Percentiles rank a stretch among this genome's conserved stretches.
Conservation (phyloP, 805 yeast species). For the Candida odintsovae region DNA sequence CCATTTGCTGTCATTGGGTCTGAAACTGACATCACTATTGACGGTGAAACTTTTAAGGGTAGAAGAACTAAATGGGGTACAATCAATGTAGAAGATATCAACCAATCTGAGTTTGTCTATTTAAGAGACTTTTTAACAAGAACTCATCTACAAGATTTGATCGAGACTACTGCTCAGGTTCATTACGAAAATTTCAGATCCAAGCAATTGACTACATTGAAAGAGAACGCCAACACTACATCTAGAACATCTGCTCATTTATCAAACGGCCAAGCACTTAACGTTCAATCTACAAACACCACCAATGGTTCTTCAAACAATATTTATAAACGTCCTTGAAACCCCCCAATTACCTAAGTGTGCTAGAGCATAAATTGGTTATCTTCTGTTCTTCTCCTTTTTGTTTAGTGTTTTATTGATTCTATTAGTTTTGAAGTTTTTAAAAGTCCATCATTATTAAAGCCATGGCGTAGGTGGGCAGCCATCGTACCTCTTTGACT, state of each 20-base stretch:
- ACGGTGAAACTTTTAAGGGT: slow-evolving; percentile 81
- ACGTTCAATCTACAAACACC: slow-evolving; percentile 7
- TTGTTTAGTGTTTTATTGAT: not conserved
- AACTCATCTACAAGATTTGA: slow-evolving; percentile 92
- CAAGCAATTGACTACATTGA: slow-evolving; percentile 87
- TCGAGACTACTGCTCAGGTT: slow-evolving; percentile 80
- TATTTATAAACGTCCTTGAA: slow-evolving; percentile 20
- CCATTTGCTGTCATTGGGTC: slow-evolving; percentile 97
- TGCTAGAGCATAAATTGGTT: not conserved
- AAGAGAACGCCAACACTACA: slow-evolving; percentile 65
- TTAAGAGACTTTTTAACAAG: slow-evolving; percentile 91
- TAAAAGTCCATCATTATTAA: not conserved
- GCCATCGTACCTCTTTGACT: no score
- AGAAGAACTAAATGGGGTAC: slow-evolving; percentile 93
- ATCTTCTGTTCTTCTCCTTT: not conserved
- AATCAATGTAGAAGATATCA: slow-evolving; percentile 87
- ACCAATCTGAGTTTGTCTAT: slow-evolving; percentile 93
- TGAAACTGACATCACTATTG: slow-evolving; percentile 65
- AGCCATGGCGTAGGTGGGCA: no score
- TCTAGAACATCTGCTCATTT: slow-evolving; percentile 32
- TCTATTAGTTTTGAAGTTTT: not conserved
- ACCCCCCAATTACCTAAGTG: no score
- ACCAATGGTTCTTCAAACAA: slow-evolving; percentile 12
- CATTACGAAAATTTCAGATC: slow-evolving; percentile 94
- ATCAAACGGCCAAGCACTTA: slow-evolving; percentile 16